phyloP scores from a whole-genome alignment of 345 rosid genomes.

The Angophora floribunda region DNA sequence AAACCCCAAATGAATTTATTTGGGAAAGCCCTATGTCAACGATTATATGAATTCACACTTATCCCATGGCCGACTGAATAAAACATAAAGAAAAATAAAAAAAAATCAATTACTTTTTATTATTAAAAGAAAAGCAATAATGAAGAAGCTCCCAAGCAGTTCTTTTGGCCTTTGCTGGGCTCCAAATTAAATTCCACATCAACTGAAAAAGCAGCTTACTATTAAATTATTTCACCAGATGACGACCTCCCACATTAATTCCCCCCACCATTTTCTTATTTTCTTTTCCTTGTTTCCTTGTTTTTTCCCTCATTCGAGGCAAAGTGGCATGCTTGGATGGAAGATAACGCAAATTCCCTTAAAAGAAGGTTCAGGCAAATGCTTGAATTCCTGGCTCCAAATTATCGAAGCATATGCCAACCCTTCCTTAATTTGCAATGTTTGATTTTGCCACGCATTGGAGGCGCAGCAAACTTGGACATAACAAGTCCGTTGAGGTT shows the following conservation, averaged over 20 bases:
- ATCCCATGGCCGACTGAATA: neutral
- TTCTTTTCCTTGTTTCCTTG: neutral
- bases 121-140: neutral
- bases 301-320: neutral
- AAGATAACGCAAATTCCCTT: neutral
- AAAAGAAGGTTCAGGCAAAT: neutral
- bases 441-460: neutral
- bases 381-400: neutral
- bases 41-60: neutral
- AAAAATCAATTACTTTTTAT: neutral
- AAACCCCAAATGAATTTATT: neutral
- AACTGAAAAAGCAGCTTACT: constrained; percentile 7
- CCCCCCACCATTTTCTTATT: neutral
- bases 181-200: constrained; percentile 1
- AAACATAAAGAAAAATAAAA: neutral
- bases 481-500: neutral
- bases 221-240: constrained; percentile 9
- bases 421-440: neutral
- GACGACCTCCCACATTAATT: neutral
- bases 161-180: constrained; percentile 17
- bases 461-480: neutral
- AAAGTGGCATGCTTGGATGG: neutral
- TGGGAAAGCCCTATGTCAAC: neutral
- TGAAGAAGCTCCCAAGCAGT: neutral
- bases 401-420: neutral